Evolutionary conservation across 176 grass and related monocot species (phyloP).

Genomic region (Tuctoria greenei): DNA sequence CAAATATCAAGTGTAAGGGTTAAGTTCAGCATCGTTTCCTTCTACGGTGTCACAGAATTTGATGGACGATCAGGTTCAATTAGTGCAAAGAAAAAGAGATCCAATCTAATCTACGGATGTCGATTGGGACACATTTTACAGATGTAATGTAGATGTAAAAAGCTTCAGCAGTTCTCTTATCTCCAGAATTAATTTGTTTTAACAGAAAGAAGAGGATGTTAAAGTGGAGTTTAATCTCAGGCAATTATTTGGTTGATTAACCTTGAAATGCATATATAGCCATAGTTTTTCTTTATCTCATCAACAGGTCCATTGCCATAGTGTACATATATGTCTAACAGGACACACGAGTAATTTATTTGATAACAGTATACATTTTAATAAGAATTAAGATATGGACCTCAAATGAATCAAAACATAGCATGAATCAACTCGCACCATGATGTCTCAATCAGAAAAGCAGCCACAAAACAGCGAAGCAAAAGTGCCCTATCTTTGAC

Average conservation of each 20-base stretch:
- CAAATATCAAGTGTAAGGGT: background rate
- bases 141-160: background rate
- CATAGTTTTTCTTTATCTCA: too few species aligned
- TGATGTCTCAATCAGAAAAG: conserved; percentile 3
- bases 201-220: too few species aligned
- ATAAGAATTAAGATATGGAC: too few species aligned
- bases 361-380: too few species aligned
- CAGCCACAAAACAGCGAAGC: background rate
- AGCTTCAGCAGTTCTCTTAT: background rate
- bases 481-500: background rate
- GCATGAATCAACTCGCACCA: background rate
- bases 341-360: too few species aligned
- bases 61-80: background rate
- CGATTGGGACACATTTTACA: background rate
- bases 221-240: too few species aligned
- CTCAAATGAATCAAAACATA: background rate
- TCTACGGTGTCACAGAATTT: background rate
- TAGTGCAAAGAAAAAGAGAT: background rate
- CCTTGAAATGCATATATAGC: too few species aligned
- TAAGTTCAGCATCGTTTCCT: background rate
- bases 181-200: background rate
- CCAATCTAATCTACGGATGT: background rate
- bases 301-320: too few species aligned
- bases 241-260: too few species aligned
- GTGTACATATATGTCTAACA: too few species aligned